A percentile compares a stretch with the other conserved stretches of the same genome.
Evolutionary conservation across 768 basidiomycete genomes (phyloP).

Genomic region (Panellus pusillus): DNA sequence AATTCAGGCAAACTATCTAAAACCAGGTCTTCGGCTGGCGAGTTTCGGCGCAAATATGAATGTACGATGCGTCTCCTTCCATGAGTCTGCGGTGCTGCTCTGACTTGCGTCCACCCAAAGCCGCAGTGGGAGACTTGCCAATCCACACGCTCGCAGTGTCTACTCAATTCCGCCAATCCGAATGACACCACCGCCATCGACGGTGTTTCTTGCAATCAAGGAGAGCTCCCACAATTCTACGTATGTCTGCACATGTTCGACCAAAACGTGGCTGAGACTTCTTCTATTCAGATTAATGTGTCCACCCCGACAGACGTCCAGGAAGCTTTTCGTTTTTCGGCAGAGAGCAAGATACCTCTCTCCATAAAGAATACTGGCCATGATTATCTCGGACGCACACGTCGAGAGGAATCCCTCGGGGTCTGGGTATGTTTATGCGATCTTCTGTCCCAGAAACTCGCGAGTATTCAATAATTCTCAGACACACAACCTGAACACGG

Average conservation of each 20-base stretch:
- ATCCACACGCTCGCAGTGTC: neutral
- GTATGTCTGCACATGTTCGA: too few species aligned
- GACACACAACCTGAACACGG: conserved; percentile 17
- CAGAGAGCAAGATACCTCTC: conserved; percentile 19
- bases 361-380: conserved; percentile 32
- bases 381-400: conserved; percentile 28
- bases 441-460: neutral
- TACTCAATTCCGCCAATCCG: conserved; percentile 2
- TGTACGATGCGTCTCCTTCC: neutral
- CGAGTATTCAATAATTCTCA: neutral
- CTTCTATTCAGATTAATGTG: conserved; percentile 30
- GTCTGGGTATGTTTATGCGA: conserved; percentile 24
- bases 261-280: too few species aligned
- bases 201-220: conserved; percentile 9
- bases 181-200: neutral
- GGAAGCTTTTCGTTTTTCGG: conserved; percentile 24
- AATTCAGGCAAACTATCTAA: conserved; percentile 5
- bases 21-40: neutral
- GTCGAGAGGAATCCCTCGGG: conserved; percentile 19
- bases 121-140: conserved; percentile 11
- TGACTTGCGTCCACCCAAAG: too few species aligned
- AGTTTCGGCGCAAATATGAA: conserved; percentile 11
- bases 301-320: conserved; percentile 21
- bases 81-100: too few species aligned
- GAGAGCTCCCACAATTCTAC: conserved; percentile 11